Conservation (phyloP, 1,284 basidiomycete species). For the Moniliella sp. region DNA sequence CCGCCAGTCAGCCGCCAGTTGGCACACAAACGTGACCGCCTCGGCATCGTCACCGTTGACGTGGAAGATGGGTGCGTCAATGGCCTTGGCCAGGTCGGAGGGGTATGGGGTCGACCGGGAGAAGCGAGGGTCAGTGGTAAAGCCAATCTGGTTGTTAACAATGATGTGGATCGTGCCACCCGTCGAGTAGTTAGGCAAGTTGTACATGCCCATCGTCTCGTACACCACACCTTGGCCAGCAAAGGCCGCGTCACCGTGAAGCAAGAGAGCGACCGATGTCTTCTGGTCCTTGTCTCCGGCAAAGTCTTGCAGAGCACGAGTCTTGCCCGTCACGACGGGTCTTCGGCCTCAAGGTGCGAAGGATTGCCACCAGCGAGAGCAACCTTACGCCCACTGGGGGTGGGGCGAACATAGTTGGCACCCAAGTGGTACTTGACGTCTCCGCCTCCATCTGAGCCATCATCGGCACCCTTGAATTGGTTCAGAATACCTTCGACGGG, state of each 20-base stretch:
- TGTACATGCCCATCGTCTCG: constrained; percentile 53
- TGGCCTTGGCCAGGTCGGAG: constrained; percentile 70
- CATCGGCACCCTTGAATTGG: constrained; percentile 54
- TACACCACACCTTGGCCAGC: constrained; percentile 72
- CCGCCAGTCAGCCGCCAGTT: constrained; percentile 59
- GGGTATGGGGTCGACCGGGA: constrained; percentile 66
- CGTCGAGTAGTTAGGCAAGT: constrained; percentile 55
- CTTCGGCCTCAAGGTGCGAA: constrained; percentile 87
- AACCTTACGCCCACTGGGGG: constrained; percentile 92
- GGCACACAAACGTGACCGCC: constrained; percentile 44
- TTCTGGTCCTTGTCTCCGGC: constrained; percentile 52
- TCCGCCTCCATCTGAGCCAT: constrained; percentile 46
- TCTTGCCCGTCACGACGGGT: constrained; percentile 97
- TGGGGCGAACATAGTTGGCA: constrained; percentile 93
- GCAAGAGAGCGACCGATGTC: constrained; percentile 52
- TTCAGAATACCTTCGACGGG: constrained; percentile 94
- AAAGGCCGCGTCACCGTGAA: constrained; percentile 75
- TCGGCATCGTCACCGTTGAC: constrained; percentile 64
- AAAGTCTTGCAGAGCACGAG: constrained; percentile 86
- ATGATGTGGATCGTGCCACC: constrained; percentile 71
- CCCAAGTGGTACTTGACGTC: constrained; percentile 98
- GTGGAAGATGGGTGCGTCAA: constrained; percentile 66
- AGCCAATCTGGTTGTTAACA: constrained; percentile 57
- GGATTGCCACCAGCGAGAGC: constrained; percentile 94
- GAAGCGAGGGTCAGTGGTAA: constrained; percentile 61